Percentiles rank a stretch among this genome's conserved stretches.
These are phyloP conservation scores for Coniferiporia weirii DNA, from an alignment of 1,284 basidiomycete species.

Conservation along the genomic window DNA sequence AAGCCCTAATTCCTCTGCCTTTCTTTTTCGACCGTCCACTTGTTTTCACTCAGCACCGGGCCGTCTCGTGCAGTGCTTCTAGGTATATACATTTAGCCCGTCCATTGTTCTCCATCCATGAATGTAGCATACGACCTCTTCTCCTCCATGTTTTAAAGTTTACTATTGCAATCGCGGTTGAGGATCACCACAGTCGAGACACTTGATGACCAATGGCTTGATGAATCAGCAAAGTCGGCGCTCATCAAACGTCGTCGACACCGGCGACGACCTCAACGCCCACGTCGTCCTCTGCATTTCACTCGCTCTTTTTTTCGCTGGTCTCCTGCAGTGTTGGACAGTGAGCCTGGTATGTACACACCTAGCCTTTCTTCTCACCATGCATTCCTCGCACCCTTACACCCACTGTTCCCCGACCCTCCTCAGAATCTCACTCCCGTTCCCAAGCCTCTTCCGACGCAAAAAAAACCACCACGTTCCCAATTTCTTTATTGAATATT, in stretches of 20 bases:
- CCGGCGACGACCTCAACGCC: not conserved
- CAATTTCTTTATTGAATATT: constrained; percentile 16
- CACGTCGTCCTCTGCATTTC: not conserved
- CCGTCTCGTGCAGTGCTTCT: too few relatives aligned
- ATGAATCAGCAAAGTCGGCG: not conserved
- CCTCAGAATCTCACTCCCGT: constrained; percentile 17
- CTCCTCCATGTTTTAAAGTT: not conserved
- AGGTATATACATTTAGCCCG: too few relatives aligned
- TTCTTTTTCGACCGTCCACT: not conserved
- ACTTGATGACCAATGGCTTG: not conserved
- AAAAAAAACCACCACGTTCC: constrained; percentile 12
- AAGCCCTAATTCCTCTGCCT: not conserved
- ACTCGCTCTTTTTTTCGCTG: not conserved
- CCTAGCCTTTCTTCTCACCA: constrained; percentile 9
- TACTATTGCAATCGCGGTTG: not conserved
- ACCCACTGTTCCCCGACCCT: constrained; percentile 13
- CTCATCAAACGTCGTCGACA: not conserved
- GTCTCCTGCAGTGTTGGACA: not conserved
- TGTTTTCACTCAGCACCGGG: not conserved
- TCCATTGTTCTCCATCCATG: not conserved
- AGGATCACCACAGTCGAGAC: not conserved
- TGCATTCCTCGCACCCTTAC: constrained; percentile 18
- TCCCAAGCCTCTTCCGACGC: constrained; percentile 17
- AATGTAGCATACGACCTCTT: not conserved
- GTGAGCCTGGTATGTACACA: constrained; percentile 15